Base-by-base conservation (phyloP, 2,329 filamentous ascomycete genomes). In the Beauveria bassiana region DNA sequence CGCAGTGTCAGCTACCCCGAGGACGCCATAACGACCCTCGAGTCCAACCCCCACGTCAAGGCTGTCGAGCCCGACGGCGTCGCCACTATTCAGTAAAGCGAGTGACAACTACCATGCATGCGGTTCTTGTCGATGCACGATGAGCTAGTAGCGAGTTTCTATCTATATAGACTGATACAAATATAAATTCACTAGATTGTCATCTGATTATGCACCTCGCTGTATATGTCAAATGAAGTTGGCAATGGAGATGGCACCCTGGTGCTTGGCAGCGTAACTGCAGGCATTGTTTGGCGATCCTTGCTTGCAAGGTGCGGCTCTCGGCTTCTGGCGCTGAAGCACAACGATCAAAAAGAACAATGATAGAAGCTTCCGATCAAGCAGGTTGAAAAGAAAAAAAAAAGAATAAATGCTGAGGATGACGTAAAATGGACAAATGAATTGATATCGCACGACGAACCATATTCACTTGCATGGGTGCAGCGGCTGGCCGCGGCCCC, bases 51-150 rank as follows among this genome's bases (percentile, higher is more conserved):
- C 65, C 82, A 91, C 70, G 80, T 97, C 73, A 82, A 91, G 69
- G 69, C 70, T 50, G 89, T 96, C 62, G 93, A 98, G 81, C 69
- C 75, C 63, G 91, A 97, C 74, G 75, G 79, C 53, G 80, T 84
- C 68, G 84, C 96, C 64, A 86, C 67, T 69, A 95, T 84, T 8
- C 88, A 93, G 81, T 93, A 86, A 73, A 73, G 51, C 38, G 34
- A 63, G 42, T n/a, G 28, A 51, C 14, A 9, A 50, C 1, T 24
- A 40, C 53, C 22, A 51, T 18, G 50, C 31, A 60, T 5, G 14
- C 18, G 22, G n/a, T 20, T 34, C 10, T 51, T 12, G 49, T 46
- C 24, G n/a, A 46, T 49, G 57, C 34, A 49, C 18, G 6, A 4
- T 26, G 56, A 43, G 46, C 46, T 47, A 18, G 31, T 14, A 58